Percentiles rank a stretch among this genome's conserved stretches.
phyloP scores from a whole-genome alignment of 78 protist species.

The Creolimax fragrantissima region DNA sequence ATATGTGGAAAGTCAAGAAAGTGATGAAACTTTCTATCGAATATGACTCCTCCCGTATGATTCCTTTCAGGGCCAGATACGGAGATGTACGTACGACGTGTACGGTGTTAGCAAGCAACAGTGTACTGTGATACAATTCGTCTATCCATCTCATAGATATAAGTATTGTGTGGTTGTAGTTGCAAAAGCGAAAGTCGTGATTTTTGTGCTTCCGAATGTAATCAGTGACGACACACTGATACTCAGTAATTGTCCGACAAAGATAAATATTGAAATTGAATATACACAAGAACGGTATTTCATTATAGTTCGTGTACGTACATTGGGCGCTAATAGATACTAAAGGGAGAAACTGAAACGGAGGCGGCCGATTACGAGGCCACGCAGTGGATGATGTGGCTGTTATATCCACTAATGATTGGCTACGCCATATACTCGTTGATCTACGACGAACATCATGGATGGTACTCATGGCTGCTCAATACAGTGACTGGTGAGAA shows the following conservation, averaged over 20 bases:
- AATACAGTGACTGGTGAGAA: neutral
- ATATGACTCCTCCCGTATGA: neutral
- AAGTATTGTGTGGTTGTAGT: too few species aligned
- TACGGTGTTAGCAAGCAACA: too few species aligned
- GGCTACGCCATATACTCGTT: neutral
- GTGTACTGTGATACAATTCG: too few species aligned
- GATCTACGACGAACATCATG: neutral
- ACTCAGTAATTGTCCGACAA: too few species aligned
- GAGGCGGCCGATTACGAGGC: conserved; percentile 45
- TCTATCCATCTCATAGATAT: too few species aligned
- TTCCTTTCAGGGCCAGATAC: neutral
- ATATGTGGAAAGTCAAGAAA: conserved; percentile 82
- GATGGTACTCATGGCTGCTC: neutral
- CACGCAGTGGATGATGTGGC: neutral
- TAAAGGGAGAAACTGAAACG: conserved; percentile 47
- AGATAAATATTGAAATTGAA: too few species aligned
- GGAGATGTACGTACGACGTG: conserved; percentile 25
- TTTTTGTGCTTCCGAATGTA: too few species aligned
- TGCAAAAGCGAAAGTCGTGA: too few species aligned
- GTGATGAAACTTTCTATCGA: conserved; percentile 34
- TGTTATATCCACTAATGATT: neutral
- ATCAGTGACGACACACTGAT: too few species aligned
- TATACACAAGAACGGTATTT: too few species aligned
- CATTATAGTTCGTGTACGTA: too few species aligned
- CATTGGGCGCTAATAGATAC: neutral